Evolutionary conservation across 345 rosid genomes (phyloP).

Genomic region (Euclidium syriacum): DNA sequence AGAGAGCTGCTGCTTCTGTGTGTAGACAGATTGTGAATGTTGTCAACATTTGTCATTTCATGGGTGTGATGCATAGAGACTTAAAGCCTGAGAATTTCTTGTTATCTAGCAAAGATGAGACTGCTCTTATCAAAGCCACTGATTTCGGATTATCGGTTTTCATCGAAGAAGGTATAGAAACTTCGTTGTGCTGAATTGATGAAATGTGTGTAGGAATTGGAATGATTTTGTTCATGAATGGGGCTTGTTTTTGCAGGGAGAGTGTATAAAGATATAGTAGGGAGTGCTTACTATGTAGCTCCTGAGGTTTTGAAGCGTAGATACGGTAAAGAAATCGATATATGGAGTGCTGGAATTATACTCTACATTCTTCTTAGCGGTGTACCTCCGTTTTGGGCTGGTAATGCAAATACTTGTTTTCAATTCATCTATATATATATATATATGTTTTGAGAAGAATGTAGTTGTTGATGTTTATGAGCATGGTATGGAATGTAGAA

Average conservation of each 20-base stretch:
- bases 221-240: too few species aligned
- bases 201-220: too few species aligned
- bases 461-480: background rate
- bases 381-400: constrained; percentile 96
- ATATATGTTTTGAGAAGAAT: background rate
- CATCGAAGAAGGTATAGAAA: constrained; percentile 41
- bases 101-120: constrained; percentile 58
- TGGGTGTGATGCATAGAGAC: constrained; percentile 90
- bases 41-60: constrained; percentile 76
- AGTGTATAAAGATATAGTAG: constrained; percentile 66
- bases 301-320: constrained; percentile 70
- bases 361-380: constrained; percentile 82
- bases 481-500: constrained; percentile 38
- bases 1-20: constrained; percentile 70
- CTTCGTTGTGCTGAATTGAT: too few species aligned
- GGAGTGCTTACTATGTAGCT: constrained; percentile 90
- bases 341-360: constrained; percentile 91
- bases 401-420: constrained; percentile 31
- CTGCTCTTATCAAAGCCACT: constrained; percentile 64
- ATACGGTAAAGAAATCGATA: constrained; percentile 80
- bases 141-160: constrained; percentile 81
- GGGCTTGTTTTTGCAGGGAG: constrained; percentile 63
- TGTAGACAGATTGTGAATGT: constrained; percentile 69
- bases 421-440: background rate
- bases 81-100: constrained; percentile 96